Evolutionary conservation across 1,284 basidiomycete species (phyloP).

Genomic region (Puccinia polysora): DNA sequence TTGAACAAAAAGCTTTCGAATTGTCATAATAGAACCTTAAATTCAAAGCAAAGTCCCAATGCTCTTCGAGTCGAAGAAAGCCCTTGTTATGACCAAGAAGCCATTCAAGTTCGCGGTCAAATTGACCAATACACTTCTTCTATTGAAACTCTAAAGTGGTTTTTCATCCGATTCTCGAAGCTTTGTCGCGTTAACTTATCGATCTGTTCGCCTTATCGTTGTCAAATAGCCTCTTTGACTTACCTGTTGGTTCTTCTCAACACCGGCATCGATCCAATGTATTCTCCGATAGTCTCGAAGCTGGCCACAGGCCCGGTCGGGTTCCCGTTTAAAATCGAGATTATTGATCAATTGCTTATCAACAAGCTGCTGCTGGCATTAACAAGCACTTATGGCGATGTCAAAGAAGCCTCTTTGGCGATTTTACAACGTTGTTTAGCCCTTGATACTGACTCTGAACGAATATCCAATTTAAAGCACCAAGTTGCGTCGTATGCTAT

Average conservation of each 20-base stretch:
- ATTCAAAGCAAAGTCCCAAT: background rate
- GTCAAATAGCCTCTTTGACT: slow-evolving; percentile 38
- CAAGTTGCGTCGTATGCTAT: slow-evolving; percentile 15
- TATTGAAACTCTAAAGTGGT: slow-evolving; percentile 7
- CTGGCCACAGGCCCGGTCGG: background rate
- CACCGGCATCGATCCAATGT: slow-evolving; percentile 24
- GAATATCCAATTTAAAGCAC: background rate
- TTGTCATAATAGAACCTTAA: background rate
- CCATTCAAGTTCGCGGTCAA: background rate
- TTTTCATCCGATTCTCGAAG: slow-evolving; percentile 12
- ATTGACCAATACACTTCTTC: slow-evolving; percentile 7
- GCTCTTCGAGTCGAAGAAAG: background rate
- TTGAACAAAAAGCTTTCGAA: slow-evolving; percentile 24
- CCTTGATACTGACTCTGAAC: background rate
- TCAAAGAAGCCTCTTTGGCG: slow-evolving; percentile 22
- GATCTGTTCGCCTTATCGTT: slow-evolving; percentile 29
- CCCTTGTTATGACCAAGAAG: background rate
- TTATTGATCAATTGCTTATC: slow-evolving; percentile 12
- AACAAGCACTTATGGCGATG: slow-evolving; percentile 38
- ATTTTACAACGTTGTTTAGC: slow-evolving; percentile 1
- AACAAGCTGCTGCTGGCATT: background rate
- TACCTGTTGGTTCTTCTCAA: slow-evolving; percentile 32
- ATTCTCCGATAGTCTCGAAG: background rate
- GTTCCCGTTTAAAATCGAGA: slow-evolving; percentile 19
- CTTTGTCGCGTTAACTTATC: slow-evolving; percentile 24